phyloP scores from a whole-genome alignment of 257 asterid species.

The Nicotiana tomentosiformis region DNA sequence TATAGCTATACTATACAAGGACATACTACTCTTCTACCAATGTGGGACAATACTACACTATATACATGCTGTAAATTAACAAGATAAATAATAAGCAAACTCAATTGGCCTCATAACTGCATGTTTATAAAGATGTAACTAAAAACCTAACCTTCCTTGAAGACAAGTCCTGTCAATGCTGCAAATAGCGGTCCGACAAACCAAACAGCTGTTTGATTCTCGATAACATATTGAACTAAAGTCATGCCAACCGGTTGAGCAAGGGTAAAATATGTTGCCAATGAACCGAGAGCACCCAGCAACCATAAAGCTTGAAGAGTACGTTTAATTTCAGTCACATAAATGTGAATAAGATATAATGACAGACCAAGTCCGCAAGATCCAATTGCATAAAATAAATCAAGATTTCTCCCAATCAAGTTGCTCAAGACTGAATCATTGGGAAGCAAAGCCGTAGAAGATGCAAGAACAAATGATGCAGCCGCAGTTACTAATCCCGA shows the following conservation, averaged over 20 bases:
- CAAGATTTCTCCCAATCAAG: slow-evolving; percentile 35
- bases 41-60: no score
- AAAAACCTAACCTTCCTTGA: slow-evolving; percentile 68
- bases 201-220: slow-evolving; percentile 77
- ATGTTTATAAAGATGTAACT: background rate
- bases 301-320: slow-evolving; percentile 77
- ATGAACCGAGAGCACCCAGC: slow-evolving; percentile 65
- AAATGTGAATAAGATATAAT: slow-evolving; percentile 74
- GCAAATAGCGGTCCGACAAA: slow-evolving; percentile 88
- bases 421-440: slow-evolving; percentile 11
- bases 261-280: slow-evolving; percentile 42
- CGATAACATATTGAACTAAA: slow-evolving; percentile 67
- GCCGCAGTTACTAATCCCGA: slow-evolving; percentile 88
- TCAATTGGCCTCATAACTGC: background rate
- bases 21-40: no score
- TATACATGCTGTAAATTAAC: no score
- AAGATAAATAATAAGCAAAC: background rate
- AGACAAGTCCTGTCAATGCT: slow-evolving; percentile 83
- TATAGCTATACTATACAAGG: no score
- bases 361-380: slow-evolving; percentile 78
- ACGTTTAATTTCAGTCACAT: slow-evolving; percentile 88
- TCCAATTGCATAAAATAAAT: slow-evolving; percentile 53
- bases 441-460: slow-evolving; percentile 53
- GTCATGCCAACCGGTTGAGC: slow-evolving; percentile 64
- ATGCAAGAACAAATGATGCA: slow-evolving; percentile 60